Conservation (phyloP, 2,329 filamentous ascomycete genomes). For the Aspergillus intermedius region DNA sequence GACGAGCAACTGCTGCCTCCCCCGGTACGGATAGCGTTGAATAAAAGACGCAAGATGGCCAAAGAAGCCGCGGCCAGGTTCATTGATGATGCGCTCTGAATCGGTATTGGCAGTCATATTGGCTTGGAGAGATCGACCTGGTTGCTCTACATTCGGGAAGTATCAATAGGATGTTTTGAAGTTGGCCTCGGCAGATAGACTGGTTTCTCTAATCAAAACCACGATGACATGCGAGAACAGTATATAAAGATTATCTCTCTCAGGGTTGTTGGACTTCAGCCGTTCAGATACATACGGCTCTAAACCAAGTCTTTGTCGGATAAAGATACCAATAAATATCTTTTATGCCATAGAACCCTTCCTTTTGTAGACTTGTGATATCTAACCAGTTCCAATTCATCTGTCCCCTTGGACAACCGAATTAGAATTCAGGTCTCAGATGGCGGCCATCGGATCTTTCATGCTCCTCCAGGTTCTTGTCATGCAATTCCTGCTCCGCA, state of each 20-base stretch:
- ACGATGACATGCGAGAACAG: not conserved
- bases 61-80: constrained; percentile 4
- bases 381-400: not conserved
- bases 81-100: constrained; percentile 1
- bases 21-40: constrained; percentile 2
- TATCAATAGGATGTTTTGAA: not conserved
- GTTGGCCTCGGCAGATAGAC: not conserved
- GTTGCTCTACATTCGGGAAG: not conserved
- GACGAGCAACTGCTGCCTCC: not conserved
- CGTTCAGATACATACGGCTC: not conserved
- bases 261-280: not conserved
- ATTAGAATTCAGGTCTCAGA: not conserved
- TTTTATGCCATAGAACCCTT: not conserved
- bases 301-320: not conserved
- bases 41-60: constrained; percentile 3
- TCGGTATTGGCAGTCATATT: not conserved
- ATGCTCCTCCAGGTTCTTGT: no score
- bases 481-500: no score
- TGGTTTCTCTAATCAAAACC: not conserved
- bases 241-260: not conserved
- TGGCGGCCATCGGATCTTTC: not conserved
- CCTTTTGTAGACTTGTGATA: not conserved
- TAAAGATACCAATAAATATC: not conserved
- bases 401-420: not conserved
- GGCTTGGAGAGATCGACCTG: not conserved